These are phyloP conservation scores for Eutrema heterophyllum DNA, from an alignment of 345 rosid genomes.

Conservation along the genomic window DNA sequence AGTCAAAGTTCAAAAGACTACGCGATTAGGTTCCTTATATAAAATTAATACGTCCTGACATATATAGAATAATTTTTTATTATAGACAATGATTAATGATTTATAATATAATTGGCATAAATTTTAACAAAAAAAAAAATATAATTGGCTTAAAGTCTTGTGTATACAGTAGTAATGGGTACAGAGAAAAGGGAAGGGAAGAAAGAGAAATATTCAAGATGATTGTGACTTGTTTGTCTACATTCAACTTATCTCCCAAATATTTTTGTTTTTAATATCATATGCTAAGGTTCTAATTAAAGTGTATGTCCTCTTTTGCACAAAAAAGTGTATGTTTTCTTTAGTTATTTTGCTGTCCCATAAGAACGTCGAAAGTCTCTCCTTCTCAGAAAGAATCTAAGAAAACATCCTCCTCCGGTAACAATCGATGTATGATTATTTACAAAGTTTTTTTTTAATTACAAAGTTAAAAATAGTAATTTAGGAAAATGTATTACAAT, in stretches of 20 bases:
- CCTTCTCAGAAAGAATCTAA: neutral
- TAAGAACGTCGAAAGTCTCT: neutral
- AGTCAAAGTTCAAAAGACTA: slow-evolving; percentile 21
- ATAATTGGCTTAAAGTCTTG: too few species aligned
- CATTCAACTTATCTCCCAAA: slow-evolving; percentile 1
- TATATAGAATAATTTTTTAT: neutral
- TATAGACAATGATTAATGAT: neutral
- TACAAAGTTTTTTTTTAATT: too few species aligned
- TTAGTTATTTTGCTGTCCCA: neutral
- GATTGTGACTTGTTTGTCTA: neutral
- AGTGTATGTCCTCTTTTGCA: neutral
- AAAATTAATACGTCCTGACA: neutral
- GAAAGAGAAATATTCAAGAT: neutral
- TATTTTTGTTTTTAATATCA: neutral
- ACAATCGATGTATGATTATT: neutral
- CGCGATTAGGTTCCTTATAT: slow-evolving; percentile 16
- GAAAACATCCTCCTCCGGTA: neutral
- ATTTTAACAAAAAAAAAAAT: too few species aligned
- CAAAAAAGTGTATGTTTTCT: neutral
- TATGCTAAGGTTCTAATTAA: neutral
- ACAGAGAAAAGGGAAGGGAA: neutral
- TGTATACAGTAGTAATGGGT: neutral
- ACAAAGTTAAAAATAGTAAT: too few species aligned
- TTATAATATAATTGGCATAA: neutral
- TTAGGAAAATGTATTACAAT: too few species aligned